phyloP scores from a whole-genome alignment of 1,284 basidiomycete species.

The Melampsora americana region DNA sequence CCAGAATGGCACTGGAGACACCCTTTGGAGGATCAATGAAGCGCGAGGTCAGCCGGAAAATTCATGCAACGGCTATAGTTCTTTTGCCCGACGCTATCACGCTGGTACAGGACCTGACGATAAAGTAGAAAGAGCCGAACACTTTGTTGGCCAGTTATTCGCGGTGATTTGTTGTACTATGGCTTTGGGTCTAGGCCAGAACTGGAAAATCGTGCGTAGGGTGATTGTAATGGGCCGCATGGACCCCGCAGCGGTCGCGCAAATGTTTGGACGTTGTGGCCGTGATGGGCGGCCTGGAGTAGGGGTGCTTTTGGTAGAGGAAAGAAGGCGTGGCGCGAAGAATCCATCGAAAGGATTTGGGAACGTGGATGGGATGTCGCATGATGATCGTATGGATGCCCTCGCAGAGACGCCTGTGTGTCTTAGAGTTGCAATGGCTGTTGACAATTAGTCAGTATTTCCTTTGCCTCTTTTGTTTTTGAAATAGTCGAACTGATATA shows the following conservation, averaged over 20 bases:
- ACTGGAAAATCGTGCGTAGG: not conserved
- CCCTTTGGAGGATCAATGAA: too few species aligned
- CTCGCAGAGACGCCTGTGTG: slow-evolving; percentile 5
- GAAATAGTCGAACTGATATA: too few species aligned
- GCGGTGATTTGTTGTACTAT: too few species aligned
- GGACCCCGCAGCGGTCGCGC: too few species aligned
- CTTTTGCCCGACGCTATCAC: not conserved
- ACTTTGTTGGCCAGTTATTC: too few species aligned
- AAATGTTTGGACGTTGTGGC: too few species aligned
- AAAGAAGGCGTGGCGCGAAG: not conserved
- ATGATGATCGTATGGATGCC: slow-evolving; percentile 20
- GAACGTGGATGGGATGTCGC: not conserved
- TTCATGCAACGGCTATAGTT: not conserved
- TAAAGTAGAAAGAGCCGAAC: too few species aligned
- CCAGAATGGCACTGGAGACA: not conserved
- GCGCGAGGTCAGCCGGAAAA: not conserved
- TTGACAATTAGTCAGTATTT: too few species aligned
- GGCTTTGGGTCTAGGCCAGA: slow-evolving; percentile 12
- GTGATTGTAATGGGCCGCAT: slow-evolving; percentile 1
- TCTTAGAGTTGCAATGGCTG: too few species aligned
- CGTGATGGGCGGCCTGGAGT: too few species aligned
- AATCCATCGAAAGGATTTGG: not conserved
- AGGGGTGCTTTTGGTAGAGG: slow-evolving; percentile 2
- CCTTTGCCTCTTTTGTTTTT: too few species aligned
- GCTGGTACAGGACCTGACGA: not conserved